phyloP scores from a whole-genome alignment of 192 early-diverging fungal species.

The Coemansia guatemalensis region DNA sequence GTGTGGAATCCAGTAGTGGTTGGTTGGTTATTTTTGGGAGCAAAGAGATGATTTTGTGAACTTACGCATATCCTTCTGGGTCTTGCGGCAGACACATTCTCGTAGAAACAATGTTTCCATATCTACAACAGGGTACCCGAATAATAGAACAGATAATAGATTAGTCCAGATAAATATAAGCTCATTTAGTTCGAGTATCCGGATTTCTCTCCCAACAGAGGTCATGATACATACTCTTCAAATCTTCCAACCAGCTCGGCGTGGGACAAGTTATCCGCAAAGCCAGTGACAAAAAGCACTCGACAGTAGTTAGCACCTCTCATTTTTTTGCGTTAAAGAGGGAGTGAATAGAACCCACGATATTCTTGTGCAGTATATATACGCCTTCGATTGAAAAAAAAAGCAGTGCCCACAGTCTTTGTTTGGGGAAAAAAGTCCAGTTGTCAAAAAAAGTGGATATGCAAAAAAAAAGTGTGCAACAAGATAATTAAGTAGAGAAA shows the following conservation, averaged over 20 bases:
- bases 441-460: slow-evolving; percentile 1
- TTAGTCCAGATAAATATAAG: not conserved
- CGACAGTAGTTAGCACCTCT: slow-evolving; percentile 23
- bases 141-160: not conserved
- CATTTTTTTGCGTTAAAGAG: slow-evolving; percentile 10
- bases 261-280: slow-evolving; percentile 25
- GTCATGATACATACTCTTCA: slow-evolving; percentile 37
- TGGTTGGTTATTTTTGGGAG: not conserved
- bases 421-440: not conserved
- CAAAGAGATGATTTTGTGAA: slow-evolving; percentile 8
- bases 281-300: slow-evolving; percentile 41
- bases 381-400: no score
- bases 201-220: not conserved
- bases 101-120: slow-evolving; percentile 41
- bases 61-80: slow-evolving; percentile 44
- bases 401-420: no score
- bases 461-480: slow-evolving; percentile 4
- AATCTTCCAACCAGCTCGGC: slow-evolving; percentile 36
- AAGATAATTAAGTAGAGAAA: slow-evolving; percentile 5
- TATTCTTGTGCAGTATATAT: no score
- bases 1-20: not conserved
- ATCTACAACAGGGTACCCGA: slow-evolving; percentile 21
- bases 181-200: not conserved
- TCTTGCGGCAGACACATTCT: slow-evolving; percentile 18
- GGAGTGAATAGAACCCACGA: no score